Evolutionary conservation across 306 rosid genomes (phyloP), one percentile per base, ranked within the genome.

Genomic region (Cyamopsis tetragonoloba): DNA sequence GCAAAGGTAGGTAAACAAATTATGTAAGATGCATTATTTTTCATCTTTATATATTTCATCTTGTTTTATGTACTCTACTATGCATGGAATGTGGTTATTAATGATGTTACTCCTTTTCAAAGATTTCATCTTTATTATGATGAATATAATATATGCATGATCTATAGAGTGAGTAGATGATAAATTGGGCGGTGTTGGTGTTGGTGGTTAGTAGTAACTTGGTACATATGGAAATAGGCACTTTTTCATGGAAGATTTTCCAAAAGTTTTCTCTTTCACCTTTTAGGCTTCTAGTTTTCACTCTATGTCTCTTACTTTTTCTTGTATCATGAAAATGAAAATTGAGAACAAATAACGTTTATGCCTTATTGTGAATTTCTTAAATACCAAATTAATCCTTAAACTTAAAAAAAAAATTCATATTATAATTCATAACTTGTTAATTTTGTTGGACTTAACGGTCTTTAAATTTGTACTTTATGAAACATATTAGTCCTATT

Each of bases 1-100:
- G 83, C 97, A 93, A 71, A 88, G 99, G 99, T 93, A 71, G 63
- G 32, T 53, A 55, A 47, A 30, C 11, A 9, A 47, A 12, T n/a
- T n/a, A n/a, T 8, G 27, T 38, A n/a, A 42, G 20, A 42, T 4
- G 20, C 48, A 42, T 42, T 14, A 20, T 4, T 42, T 4, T n/a
- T n/a, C n/a, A n/a, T n/a, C n/a, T n/a, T n/a, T n/a, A n/a, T n/a
- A n/a, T n/a, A n/a, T n/a, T n/a, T n/a, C n/a, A n/a, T n/a, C n/a
- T n/a, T n/a, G n/a, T n/a, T n/a, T n/a, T n/a, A n/a, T n/a, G n/a
- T n/a, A n/a, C n/a, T 19, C 1, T 59, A 12, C 35, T 34, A 6
- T 56, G 74, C 74, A 70, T 70, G 74, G 22, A 12, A 35, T 55
- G 44, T 24, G 51, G 28, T 39, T 20, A 32, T 56, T 7, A n/a